phyloP scores from a whole-genome alignment of 257 asterid species.

The Penstemon barbatus region DNA sequence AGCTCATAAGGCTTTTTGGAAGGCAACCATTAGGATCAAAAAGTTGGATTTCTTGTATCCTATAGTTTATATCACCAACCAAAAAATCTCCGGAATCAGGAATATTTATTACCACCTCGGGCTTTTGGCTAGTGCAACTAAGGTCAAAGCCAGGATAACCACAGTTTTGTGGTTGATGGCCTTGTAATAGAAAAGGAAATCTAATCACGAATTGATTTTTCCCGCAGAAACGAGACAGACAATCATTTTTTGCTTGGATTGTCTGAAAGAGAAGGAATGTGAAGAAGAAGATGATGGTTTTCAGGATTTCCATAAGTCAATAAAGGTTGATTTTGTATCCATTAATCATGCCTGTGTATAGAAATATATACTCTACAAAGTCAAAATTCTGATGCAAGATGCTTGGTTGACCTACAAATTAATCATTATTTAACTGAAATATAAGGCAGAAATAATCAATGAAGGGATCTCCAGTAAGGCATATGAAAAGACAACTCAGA shows the following conservation, averaged over 20 bases:
- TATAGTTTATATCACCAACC: conserved; percentile 55
- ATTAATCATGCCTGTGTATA: neutral
- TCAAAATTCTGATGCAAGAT: conserved; percentile 31
- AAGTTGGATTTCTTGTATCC: conserved; percentile 51
- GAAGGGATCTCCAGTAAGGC: conserved; percentile 29
- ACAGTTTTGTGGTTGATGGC: conserved; percentile 39
- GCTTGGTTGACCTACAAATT: conserved; percentile 30
- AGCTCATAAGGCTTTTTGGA: conserved; percentile 42
- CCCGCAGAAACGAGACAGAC: conserved; percentile 38
- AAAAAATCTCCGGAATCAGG: conserved; percentile 53
- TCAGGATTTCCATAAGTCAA: conserved; percentile 47
- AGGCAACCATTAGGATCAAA: conserved; percentile 61
- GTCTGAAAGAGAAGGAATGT: conserved; percentile 29
- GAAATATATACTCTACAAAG: conserved; percentile 20
- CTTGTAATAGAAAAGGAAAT: conserved; percentile 35
- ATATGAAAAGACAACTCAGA: conserved; percentile 11
- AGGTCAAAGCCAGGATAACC: conserved; percentile 59
- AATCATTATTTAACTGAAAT: conserved; percentile 8
- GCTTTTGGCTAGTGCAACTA: conserved; percentile 28
- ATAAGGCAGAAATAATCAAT: conserved; percentile 9
- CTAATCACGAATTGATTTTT: conserved; percentile 25
- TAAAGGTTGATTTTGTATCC: conserved; percentile 10
- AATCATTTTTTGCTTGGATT: conserved; percentile 38
- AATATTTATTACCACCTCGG: conserved; percentile 37
- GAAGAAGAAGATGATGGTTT: conserved; percentile 22